These are phyloP conservation scores for Aspergillus neotritici DNA, from an alignment of 2,329 filamentous ascomycete species.

Conservation along the genomic window DNA sequence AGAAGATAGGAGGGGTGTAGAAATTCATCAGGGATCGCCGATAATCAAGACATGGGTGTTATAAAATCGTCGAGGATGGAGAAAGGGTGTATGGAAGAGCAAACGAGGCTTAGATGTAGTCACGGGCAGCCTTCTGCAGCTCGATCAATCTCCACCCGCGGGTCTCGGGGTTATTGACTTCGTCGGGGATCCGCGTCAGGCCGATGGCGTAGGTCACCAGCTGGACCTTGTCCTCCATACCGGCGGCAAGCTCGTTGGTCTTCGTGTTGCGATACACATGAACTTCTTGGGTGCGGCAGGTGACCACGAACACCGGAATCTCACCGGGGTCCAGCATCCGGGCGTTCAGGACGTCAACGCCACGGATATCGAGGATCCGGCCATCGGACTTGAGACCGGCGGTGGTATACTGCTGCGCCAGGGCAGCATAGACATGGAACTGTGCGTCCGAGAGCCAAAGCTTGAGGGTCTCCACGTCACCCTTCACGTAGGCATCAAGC, in stretches of 20 bases:
- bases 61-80: constrained; percentile 7
- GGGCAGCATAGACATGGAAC: constrained; percentile 92
- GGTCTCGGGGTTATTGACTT: constrained; percentile 95
- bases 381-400: constrained; percentile 92
- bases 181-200: constrained; percentile 86
- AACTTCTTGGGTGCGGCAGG: constrained; percentile 92
- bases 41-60: constrained; percentile 9
- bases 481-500: constrained; percentile 95
- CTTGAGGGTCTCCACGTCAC: constrained; percentile 82
- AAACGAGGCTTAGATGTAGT: constrained; percentile 60
- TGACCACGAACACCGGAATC: constrained; percentile 89
- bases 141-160: constrained; percentile 96
- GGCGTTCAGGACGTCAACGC: constrained; percentile 66
- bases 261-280: constrained; percentile 95
- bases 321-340: constrained; percentile 46
- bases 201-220: constrained; percentile 97
- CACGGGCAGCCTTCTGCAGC: constrained; percentile 94
- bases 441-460: constrained; percentile 95
- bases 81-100: constrained; percentile 1
- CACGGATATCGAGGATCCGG: constrained; percentile 87
- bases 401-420: constrained; percentile 92
- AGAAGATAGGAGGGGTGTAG: constrained; percentile 12
- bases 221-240: constrained; percentile 98
- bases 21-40: constrained; percentile 17
- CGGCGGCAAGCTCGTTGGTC: constrained; percentile 79